phyloP scores from a whole-genome alignment of 306 rosid genomes.

The Alnus glutinosa region DNA sequence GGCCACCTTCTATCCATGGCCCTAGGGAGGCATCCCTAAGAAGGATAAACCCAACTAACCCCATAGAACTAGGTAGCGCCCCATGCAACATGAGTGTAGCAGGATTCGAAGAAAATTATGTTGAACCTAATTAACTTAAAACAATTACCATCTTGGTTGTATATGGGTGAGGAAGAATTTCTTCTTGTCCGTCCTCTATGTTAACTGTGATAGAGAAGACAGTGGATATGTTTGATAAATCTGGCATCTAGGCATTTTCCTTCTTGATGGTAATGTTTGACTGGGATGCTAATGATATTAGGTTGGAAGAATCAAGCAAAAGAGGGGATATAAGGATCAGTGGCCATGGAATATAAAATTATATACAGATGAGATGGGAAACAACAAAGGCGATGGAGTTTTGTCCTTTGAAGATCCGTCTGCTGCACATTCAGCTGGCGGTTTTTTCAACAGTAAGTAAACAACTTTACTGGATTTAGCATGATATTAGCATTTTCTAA shows the following conservation, averaged over 20 bases:
- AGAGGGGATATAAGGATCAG: slow-evolving; percentile 98
- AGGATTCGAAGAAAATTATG: not conserved
- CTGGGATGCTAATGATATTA: slow-evolving; percentile 20
- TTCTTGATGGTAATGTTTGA: not conserved
- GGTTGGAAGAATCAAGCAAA: slow-evolving; percentile 99
- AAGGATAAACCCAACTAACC: not conserved
- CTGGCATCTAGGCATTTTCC: not conserved
- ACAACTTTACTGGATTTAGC: not conserved
- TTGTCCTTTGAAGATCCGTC: slow-evolving; percentile 95
- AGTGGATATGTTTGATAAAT: not conserved
- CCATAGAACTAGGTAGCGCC: not conserved
- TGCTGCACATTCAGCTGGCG: slow-evolving; percentile 96
- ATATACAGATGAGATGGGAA: slow-evolving; percentile 87
- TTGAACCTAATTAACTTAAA: not conserved
- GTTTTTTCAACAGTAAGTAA: slow-evolving; percentile 77
- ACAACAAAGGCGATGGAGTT: slow-evolving; percentile 93
- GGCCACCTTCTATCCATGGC: not conserved
- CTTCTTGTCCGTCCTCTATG: not conserved
- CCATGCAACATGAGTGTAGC: not conserved
- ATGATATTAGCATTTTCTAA: not conserved
- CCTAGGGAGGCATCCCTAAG: not conserved
- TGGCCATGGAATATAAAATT: slow-evolving; percentile 98
- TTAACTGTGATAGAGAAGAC: not conserved
- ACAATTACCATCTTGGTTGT: not conserved
- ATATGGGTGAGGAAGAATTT: not conserved